Base-by-base conservation (phyloP, 2,329 filamentous ascomycete genomes). In the Dothidotthia symphoricarpi region DNA sequence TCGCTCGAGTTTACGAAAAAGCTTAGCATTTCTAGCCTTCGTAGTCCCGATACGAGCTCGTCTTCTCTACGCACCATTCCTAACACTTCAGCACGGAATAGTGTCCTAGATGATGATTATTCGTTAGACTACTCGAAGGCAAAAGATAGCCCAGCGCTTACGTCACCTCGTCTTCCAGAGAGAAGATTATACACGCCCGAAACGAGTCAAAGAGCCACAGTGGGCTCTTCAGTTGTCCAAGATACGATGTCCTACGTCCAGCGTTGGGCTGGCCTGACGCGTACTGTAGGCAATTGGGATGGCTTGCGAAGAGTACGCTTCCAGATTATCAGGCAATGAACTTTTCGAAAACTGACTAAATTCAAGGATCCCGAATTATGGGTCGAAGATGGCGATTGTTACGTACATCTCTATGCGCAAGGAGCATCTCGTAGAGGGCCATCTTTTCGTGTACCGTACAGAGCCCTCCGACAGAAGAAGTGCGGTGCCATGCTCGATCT, bases 331-430 rank as follows among this genome's bases (percentile, higher is more conserved):
- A 17, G 29, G 30, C 24, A 28, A 13, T 15, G 13, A n/a, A 26
- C 30, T 37, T 22, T 25, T 33, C 19, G 22, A 43, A 47, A 35
- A 51, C 34, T 29, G 24, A 7, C 10, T 19, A 15, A n/a, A n/a
- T 17, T 22, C 16, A 42, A 89, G 85, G 86, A 90, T 51, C 71
- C 77, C 2, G 85, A 88, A 49, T 70, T 91, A 3, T 90, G 82
- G 82, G 74, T 75, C 43, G 71, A 75, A 9, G 68, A 81, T 46
- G 85, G 82, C 11, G 80, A 88, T 57, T 89, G 85, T 53, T 72
- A 81, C 12, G 74, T 90, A 1, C 75, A 89, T 62, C 71, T 90
- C 0, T 82, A 86, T 53, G 76, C 69, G n/a, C 73, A 75, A 46
- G 82, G 82, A 26, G 77, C 80, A 38, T 86, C 83, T 3, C 75